Base-by-base conservation (phyloP, 108 stramenopile genomes). In the Cylindrotheca fusiformis region DNA sequence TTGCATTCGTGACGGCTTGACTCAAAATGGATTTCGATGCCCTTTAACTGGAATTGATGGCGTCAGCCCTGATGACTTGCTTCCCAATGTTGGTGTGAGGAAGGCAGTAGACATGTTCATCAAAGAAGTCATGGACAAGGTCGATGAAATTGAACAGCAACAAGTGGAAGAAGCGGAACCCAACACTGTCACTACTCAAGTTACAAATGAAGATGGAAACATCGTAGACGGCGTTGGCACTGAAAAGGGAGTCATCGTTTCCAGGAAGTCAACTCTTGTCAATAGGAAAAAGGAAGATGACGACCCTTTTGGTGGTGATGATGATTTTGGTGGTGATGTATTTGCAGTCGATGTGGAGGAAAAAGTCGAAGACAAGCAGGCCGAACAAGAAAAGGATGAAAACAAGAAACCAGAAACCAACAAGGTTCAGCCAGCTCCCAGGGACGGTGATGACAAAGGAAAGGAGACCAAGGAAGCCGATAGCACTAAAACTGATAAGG, bases 311-410 rank as follows among this genome's bases (percentile, higher is more conserved):
- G 84, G 80, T 17, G 84, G 65, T 17, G 89, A 83, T 14, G 85
- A 83, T 58, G 83, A 83, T 29, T 93, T 93, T 75, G 91, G 91
- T 25, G 91, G 91, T 17, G 91, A 93, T 60, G 91, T 93, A 6
- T 93, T 93, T 72, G 91, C 85, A 49, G 87, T 92, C 6, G 76
- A 60, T 58, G 72, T 29, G n/a, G 74, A 67, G 2, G 77, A 78
- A 20, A 44, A 33, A n/a, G 58, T 65, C 23, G 75, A 72, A 6
- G 74, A 67, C 2, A 80, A 78, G 20, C 49, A 33, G 18, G 58
- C 67, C 23, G 75, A 72, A 6, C 68, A 68, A 55, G 36, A 20
- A 41, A 45, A 36, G 32, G 32, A 22, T 22, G 52, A 53, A 21
- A 4, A 20, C 4, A 64, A 52, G 22, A 64, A 44, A 26, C 32